Evolutionary conservation across 345 rosid species (phyloP), one percentile per base, ranked within the genome.

Genomic region (Excoecaria agallocha): DNA sequence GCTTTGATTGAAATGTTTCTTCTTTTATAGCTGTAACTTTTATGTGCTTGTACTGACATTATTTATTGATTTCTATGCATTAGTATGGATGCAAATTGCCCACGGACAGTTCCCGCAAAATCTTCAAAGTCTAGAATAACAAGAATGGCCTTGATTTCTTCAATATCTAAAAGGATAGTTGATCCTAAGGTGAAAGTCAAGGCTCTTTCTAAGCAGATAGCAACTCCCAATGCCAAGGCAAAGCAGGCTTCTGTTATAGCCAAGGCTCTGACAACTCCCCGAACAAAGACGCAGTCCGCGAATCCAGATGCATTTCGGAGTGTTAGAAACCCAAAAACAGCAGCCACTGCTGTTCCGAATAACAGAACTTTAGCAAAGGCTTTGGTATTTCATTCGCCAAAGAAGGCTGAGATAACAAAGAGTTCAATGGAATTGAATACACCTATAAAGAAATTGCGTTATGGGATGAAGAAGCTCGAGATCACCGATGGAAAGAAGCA

Each of bases 61-160:
- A 38, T 48, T 51, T 43, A 12, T 50, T 61, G 50, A 38, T 24
- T 69, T 71, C 66, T 52, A 4, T 66, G 72, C 75, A 65, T 50
- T 63, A 89, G 89, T 73, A 69, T 81, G 20, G 82, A 71, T 7
- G 60, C 54, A 73, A 92, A 89, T 82, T 93, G 97, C 35, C 97
- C 99, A 0, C 86, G 75, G 22, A 89, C 98, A 0, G 97, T 87
- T 79, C 99, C 98, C 55, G 87, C 94, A 22, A 95, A 95, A 82
- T 75, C 90, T 25, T 90, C 90, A 3, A 89, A 86, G 78, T 78
- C 94, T 45, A 86, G 95, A 17, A 51, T 86, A 1, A 80, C 97
- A 39, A 87, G 77, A 76, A 51, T 95, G 64, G 98, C 93, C 12
- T 82, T 91, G 83, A 86, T 95, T 76, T 88, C 97, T 65, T 88